These are phyloP conservation scores for Acer saccharum DNA, from an alignment of 345 rosid species.

Conservation along the genomic window DNA sequence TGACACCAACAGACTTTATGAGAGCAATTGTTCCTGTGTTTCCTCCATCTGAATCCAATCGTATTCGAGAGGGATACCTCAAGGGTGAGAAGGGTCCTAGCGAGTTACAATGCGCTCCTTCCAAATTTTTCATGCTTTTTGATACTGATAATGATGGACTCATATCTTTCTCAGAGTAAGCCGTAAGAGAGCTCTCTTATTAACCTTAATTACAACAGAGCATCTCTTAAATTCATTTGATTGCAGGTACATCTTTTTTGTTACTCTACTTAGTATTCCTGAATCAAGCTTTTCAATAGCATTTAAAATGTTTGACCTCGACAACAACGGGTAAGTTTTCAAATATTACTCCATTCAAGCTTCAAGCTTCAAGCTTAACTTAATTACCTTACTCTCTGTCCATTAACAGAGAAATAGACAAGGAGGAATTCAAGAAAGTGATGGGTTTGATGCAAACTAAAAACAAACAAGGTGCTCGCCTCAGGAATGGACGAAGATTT, in stretches of 20 bases:
- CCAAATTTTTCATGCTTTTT: slow-evolving; percentile 71
- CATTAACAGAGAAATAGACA: slow-evolving; percentile 55
- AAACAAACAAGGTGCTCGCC: slow-evolving; percentile 49
- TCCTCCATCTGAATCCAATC: slow-evolving; percentile 63
- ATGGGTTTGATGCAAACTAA: slow-evolving; percentile 64
- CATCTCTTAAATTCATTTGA: neutral
- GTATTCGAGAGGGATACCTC: slow-evolving; percentile 57
- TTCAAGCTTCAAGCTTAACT: no score
- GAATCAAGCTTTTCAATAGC: slow-evolving; percentile 68
- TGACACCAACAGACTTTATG: slow-evolving; percentile 71
- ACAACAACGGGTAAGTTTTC: slow-evolving; percentile 54
- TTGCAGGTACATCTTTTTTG: slow-evolving; percentile 64
- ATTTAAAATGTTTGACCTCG: slow-evolving; percentile 67
- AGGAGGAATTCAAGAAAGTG: slow-evolving; percentile 64
- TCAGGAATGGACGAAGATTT: slow-evolving; percentile 42
- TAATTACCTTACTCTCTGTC: neutral
- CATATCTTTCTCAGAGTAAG: slow-evolving; percentile 69
- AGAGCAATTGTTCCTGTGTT: slow-evolving; percentile 77
- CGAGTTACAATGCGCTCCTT: slow-evolving; percentile 54
- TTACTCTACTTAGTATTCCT: slow-evolving; percentile 67
- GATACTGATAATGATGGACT: slow-evolving; percentile 64
- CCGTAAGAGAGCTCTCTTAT: neutral
- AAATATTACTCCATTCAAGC: neutral
- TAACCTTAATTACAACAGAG: no score
- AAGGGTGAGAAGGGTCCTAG: slow-evolving; percentile 52